These are phyloP conservation scores for Talaromyces thailandensis DNA, from an alignment of 495 filamentous ascomycete genomes.

Conservation along the genomic window DNA sequence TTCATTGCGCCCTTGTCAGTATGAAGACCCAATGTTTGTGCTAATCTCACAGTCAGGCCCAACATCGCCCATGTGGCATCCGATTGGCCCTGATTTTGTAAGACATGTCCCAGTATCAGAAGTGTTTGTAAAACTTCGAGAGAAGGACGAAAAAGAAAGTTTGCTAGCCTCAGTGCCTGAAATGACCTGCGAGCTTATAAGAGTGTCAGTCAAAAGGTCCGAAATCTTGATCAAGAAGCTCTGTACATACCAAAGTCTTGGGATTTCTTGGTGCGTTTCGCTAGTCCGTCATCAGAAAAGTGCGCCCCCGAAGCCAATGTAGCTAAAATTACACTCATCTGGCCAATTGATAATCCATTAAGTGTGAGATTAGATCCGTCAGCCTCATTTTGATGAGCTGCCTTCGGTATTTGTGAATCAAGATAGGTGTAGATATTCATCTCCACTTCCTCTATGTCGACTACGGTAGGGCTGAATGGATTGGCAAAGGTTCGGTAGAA, in stretches of 20 bases:
- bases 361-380: slow-evolving; percentile 19
- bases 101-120: slow-evolving; percentile 36
- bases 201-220: background rate
- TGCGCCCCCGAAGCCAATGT: slow-evolving; percentile 43
- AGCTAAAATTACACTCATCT: slow-evolving; percentile 35
- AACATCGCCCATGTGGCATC: slow-evolving; percentile 39
- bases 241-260: slow-evolving; percentile 22
- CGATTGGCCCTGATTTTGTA: slow-evolving; percentile 40
- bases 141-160: slow-evolving; percentile 37
- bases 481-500: slow-evolving; percentile 39
- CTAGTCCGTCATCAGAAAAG: slow-evolving; percentile 32
- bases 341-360: slow-evolving; percentile 24
- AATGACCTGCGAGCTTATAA: slow-evolving; percentile 23
- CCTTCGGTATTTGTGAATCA: slow-evolving; percentile 22
- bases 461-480: slow-evolving; percentile 42
- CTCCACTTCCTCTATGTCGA: slow-evolving; percentile 39
- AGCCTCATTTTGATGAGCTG: slow-evolving; percentile 14
- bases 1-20: slow-evolving; percentile 17
- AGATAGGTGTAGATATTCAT: slow-evolving; percentile 36
- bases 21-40: slow-evolving; percentile 36
- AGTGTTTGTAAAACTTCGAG: slow-evolving; percentile 32
- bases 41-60: slow-evolving; percentile 33
- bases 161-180: slow-evolving; percentile 31
- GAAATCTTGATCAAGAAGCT: too few relatives aligned
- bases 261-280: slow-evolving; percentile 18